These are phyloP conservation scores for Fragaria nilgerrensis DNA, from an alignment of 306 rosid species.

Conservation along the genomic window DNA sequence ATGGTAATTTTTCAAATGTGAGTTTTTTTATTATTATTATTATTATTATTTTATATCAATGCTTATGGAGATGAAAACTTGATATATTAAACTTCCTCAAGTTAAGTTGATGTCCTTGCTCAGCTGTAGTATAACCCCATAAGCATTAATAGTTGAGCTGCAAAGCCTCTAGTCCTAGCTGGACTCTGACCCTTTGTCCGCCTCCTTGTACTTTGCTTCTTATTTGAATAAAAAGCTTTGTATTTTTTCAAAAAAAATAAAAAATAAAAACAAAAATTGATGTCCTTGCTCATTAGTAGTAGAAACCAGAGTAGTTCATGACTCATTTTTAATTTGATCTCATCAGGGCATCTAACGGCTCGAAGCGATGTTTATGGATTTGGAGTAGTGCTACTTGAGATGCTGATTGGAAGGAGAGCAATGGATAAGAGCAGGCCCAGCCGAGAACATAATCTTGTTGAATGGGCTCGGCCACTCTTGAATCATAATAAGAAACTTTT, in stretches of 20 bases:
- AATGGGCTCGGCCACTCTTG: conserved; percentile 89
- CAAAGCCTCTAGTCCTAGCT: too few relatives aligned
- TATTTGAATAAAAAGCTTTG: too few relatives aligned
- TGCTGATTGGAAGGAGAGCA: conserved; percentile 87
- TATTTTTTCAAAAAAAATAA: too few relatives aligned
- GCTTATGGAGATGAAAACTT: background rate
- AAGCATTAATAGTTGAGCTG: too few relatives aligned
- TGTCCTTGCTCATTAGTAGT: too few relatives aligned
- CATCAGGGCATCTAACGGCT: conserved; percentile 88
- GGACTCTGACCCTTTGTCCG: too few relatives aligned
- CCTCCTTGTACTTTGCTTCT: too few relatives aligned
- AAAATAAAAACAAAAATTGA: too few relatives aligned
- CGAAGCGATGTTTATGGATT: conserved; percentile 93
- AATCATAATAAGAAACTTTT: conserved; percentile 74
- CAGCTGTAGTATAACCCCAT: too few relatives aligned
- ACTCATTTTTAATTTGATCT: conserved; percentile 25
- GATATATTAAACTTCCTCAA: background rate
- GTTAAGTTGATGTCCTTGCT: conserved; percentile 7
- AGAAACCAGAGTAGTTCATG: too few relatives aligned
- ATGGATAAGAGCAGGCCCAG: conserved; percentile 92
- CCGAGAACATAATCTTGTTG: conserved; percentile 87
- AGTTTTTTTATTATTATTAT: too few relatives aligned
- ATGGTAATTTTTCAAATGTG: background rate
- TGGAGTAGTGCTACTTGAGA: conserved; percentile 87
- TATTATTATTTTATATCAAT: too few relatives aligned